Base-by-base conservation (phyloP, 768 basidiomycete species). In the Psilocybe azurescens region DNA sequence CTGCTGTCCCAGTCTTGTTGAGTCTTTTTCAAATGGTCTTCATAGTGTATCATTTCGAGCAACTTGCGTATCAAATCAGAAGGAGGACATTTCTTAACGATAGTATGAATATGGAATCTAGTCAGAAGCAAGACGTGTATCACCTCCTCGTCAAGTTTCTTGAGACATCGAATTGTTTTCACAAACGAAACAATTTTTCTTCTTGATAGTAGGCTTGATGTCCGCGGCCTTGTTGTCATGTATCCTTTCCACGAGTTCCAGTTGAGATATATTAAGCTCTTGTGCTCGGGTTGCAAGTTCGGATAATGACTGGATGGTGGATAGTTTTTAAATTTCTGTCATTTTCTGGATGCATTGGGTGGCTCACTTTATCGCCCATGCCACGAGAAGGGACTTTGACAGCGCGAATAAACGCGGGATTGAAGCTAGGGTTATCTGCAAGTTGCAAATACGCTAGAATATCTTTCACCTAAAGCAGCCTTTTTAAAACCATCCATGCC, bases 381-480 rank as follows among this genome's bases (percentile, higher is more conserved):
- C 86, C 84, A 44, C 93, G 80, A 50, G 83, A 76, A 0, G 94
- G 94, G 0, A 84, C 79, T 68, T 94, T 94, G 32, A 93, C 78
- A 2, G 87, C 85, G n/a, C 91, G 84, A 8, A 77, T 70, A 63
- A 94, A 89, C 0, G 91, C 91, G 3, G 91, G 89, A 47, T 80
- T 73, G 62, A 83, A 87, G 5, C 73, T 70, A 0, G 89, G 86
- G 69, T 95, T 95, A 65, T 94, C 93, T 2, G 90, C 78, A 3
- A 96, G 78, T 70, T 95, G 94, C 3, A 96, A 78, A 69, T 95
- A 95, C 1, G 90, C 88, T 30, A 95, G 75, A 10, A 94, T 58
- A 73, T 94, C 91, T 76, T 94, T 94, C 69, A 95, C 84, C 89
- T 91, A 63, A 48, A 52, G 16, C 3, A 10, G 39, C 32, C 53